These are phyloP conservation scores for Helotiales sp. DNA, from an alignment of 2,329 filamentous ascomycete species.

Conservation along the genomic window DNA sequence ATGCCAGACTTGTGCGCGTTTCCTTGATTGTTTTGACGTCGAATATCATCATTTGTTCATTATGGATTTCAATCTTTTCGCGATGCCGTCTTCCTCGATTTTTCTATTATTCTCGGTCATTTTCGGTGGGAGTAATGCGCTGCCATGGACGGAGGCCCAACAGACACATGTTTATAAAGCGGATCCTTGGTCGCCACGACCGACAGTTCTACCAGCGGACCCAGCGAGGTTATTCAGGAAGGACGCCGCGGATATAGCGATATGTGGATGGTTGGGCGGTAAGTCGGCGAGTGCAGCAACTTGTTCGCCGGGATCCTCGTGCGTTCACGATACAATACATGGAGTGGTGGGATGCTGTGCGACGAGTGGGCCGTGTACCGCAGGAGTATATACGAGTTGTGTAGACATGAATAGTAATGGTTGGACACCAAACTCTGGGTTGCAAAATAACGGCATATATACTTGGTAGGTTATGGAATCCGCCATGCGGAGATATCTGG, in stretches of 20 bases:
- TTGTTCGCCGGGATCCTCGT: constrained; percentile 30
- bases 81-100: constrained; percentile 30
- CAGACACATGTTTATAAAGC: constrained; percentile 27
- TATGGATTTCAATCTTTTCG: constrained; percentile 28
- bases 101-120: constrained; percentile 25
- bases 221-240: constrained; percentile 29
- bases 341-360: constrained; percentile 32
- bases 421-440: constrained; percentile 22
- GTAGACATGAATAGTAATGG: constrained; percentile 29
- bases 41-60: not conserved
- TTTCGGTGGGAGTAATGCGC: constrained; percentile 22
- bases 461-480: constrained; percentile 28
- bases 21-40: not conserved
- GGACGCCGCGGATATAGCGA: constrained; percentile 23
- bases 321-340: constrained; percentile 32
- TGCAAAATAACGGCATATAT: constrained; percentile 30
- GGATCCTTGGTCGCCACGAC: constrained; percentile 30
- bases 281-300: constrained; percentile 20
- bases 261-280: constrained; percentile 35
- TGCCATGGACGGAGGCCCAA: constrained; percentile 28
- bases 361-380: constrained; percentile 30
- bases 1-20: not conserved
- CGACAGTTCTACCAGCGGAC: constrained; percentile 25
- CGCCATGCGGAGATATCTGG: not conserved
- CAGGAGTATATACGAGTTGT: constrained; percentile 34